Base-by-base conservation (phyloP, 2,329 filamentous ascomycete genomes). In the Colletotrichum plurivorum region DNA sequence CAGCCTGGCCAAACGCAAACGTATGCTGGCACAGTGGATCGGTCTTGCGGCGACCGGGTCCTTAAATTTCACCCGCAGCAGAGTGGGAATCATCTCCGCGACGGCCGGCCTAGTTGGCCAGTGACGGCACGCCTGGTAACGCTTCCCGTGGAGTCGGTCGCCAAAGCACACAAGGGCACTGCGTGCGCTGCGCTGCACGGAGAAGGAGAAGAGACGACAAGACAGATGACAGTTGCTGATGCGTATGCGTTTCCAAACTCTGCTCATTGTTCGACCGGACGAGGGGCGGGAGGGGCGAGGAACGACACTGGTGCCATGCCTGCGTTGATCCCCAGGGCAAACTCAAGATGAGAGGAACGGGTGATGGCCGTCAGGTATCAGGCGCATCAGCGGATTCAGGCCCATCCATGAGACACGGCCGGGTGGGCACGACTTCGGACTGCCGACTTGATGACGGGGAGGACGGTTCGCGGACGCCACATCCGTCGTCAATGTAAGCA, bases 341-440 rank as follows among this genome's bases (percentile, higher is more conserved):
- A 36, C 22, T 64, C 48, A 22, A 65, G 54, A 69, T 69, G 66
- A 69, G 66, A 69, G 66, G 66, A 69, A 69, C 66, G 55, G 66
- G 53, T 69, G 66, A 69, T 65, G 61, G 22, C 43, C 61, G 54
- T 65, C 54, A 43, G 61, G 66, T 69, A 59, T 65, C 66, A 65
- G 66, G 61, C 61, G 13, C 66, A 65, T 52, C 61, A 31, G 51
- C 41, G 41, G 41, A 43, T 27, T 53, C 51, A 56, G 25, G 57
- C 25, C 43, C 66, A 59, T 59, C 61, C 36, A 65, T 69, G 66
- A 65, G 66, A 65, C 49, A 36, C 60, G 54, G 59, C 51, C 55
- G n/a, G 45, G 58, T 53, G 48, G 48, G 22, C 25, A 54, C 39
- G 10, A 36, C 31, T 36, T 36, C 31, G 31, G 31, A 10, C 31